Percentiles rank a stretch among this genome's conserved stretches.
These are phyloP conservation scores for Verticillium dahliae DNA, from an alignment of 2,329 filamentous ascomycete species.

Conservation along the genomic window DNA sequence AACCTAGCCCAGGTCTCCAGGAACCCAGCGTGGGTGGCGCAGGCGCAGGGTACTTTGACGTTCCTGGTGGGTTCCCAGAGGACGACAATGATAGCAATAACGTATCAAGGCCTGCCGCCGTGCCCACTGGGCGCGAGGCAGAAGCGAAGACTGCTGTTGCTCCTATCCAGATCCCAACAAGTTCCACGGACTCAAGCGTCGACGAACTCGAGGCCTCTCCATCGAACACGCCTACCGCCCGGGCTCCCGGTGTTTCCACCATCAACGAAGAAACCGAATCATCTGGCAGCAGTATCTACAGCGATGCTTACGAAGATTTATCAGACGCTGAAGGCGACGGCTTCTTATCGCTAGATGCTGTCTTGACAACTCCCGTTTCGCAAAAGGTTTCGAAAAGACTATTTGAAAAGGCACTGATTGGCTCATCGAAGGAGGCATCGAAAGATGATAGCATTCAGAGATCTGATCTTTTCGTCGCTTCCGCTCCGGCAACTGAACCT, in stretches of 20 bases:
- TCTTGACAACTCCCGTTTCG: slow-evolving; percentile 28
- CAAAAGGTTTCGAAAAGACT: slow-evolving; percentile 10
- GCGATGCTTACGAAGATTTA: slow-evolving; percentile 70
- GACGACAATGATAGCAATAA: slow-evolving; percentile 22
- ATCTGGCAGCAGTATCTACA: slow-evolving; percentile 58
- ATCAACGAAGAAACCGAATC: slow-evolving; percentile 28
- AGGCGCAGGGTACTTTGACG: slow-evolving; percentile 29
- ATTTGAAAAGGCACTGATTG: slow-evolving; percentile 5
- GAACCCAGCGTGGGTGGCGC: slow-evolving; percentile 6
- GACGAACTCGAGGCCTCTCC: background rate
- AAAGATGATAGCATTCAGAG: background rate
- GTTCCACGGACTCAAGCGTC: background rate
- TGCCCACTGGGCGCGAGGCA: background rate
- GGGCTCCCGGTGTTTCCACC: background rate
- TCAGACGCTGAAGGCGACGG: slow-evolving; percentile 59
- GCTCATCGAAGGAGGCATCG: background rate
- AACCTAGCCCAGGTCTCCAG: slow-evolving; percentile 32
- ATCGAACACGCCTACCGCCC: background rate
- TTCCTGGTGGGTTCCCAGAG: slow-evolving; percentile 55
- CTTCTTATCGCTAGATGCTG: slow-evolving; percentile 67
- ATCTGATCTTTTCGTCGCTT: background rate
- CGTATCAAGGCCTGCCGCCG: slow-evolving; percentile 6
- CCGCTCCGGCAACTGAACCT: background rate
- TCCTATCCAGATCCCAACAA: background rate
- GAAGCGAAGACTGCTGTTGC: background rate